Evolutionary conservation across 176 grass and related monocot species (phyloP).

Genomic region (Tillandsia fasciculata): DNA sequence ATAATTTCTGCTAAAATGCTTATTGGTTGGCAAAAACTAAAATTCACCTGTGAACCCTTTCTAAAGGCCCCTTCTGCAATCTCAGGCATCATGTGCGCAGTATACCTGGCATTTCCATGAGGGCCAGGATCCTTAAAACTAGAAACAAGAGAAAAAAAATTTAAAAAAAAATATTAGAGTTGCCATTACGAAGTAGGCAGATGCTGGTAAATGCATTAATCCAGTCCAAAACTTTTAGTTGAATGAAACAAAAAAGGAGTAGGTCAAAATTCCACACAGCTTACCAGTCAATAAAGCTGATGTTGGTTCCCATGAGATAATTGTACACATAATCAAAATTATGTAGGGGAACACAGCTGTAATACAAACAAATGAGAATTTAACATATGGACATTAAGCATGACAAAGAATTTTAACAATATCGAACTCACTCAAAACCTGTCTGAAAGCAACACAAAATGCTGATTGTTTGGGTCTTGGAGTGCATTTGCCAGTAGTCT

Average conservation of each 20-base stretch:
- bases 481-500: constrained; percentile 86
- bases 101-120: constrained; percentile 92
- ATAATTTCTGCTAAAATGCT: too few species aligned
- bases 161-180: constrained; percentile 21
- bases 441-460: constrained; percentile 96
- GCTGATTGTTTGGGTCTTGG: constrained; percentile 73
- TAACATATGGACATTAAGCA: constrained; percentile 21
- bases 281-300: constrained; percentile 95
- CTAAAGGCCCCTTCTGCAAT: constrained; percentile 72
- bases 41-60: constrained; percentile 88
- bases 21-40: not conserved
- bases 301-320: constrained; percentile 80
- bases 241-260: not conserved
- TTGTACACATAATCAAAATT: constrained; percentile 93
- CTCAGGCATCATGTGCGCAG: constrained; percentile 69
- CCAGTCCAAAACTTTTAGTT: constrained; percentile 1
- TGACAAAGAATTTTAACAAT: constrained; percentile 19
- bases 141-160: constrained; percentile 15
- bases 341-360: constrained; percentile 86
- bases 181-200: constrained; percentile 5
- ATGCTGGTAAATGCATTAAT: not conserved
- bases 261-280: constrained; percentile 15
- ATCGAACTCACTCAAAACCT: constrained; percentile 37
- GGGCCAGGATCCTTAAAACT: constrained; percentile 95
- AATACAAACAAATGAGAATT: constrained; percentile 28